phyloP scores from a whole-genome alignment of 306 rosid species.

The Cucurbita argyrosperma region DNA sequence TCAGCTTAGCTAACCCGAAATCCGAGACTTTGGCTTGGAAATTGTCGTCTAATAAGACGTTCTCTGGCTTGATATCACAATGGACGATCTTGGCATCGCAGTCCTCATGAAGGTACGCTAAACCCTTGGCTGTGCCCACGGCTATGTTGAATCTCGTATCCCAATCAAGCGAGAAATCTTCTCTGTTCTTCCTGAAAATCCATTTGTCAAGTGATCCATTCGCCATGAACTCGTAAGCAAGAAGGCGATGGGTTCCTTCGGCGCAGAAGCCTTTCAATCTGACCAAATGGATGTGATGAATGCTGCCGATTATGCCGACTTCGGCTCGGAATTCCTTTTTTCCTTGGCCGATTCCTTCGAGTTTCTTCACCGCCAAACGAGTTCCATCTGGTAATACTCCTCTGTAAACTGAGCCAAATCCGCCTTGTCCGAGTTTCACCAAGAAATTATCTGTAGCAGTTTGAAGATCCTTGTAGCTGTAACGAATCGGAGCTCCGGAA shows the following conservation, averaged over 20 bases:
- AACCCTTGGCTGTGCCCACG: slow-evolving; percentile 78
- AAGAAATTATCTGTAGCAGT: slow-evolving; percentile 61
- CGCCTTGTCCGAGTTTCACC: slow-evolving; percentile 81
- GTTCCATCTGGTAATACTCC: slow-evolving; percentile 65
- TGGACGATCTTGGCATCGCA: slow-evolving; percentile 83
- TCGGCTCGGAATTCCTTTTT: slow-evolving; percentile 89
- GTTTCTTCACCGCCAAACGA: slow-evolving; percentile 69
- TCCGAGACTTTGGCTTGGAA: slow-evolving; percentile 77
- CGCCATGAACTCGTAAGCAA: slow-evolving; percentile 80
- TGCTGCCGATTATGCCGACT: slow-evolving; percentile 91
- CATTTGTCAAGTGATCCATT: slow-evolving; percentile 77
- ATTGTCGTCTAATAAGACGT: slow-evolving; percentile 63
- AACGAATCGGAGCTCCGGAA: slow-evolving; percentile 70
- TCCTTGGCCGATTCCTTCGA: slow-evolving; percentile 89
- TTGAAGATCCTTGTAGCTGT: slow-evolving; percentile 52
- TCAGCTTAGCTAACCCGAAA: slow-evolving; percentile 81
- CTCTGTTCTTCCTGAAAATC: slow-evolving; percentile 55
- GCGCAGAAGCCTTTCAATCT: slow-evolving; percentile 74
- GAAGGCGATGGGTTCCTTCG: slow-evolving; percentile 66
- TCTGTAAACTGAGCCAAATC: slow-evolving; percentile 79
- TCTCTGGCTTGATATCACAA: slow-evolving; percentile 90
- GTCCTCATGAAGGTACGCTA: slow-evolving; percentile 81
- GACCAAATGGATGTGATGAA: slow-evolving; percentile 83
- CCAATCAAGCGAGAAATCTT: slow-evolving; percentile 53
- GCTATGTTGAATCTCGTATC: slow-evolving; percentile 66